phyloP scores from a whole-genome alignment of 768 basidiomycete genomes.

The Termitomyces sp. region DNA sequence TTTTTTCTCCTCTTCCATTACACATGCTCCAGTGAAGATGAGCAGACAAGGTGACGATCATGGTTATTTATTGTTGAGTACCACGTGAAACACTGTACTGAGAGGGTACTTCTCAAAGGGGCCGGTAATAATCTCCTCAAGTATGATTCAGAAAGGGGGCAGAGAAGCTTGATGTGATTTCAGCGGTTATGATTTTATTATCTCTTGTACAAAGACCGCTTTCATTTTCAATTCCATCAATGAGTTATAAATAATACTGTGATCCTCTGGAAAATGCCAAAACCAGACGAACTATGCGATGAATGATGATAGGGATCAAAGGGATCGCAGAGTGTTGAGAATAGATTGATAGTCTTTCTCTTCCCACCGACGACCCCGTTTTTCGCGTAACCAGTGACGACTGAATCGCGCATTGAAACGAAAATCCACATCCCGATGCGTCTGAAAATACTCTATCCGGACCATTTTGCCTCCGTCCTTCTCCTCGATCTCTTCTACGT shows the following conservation, averaged over 20 bases:
- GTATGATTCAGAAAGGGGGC: too few relatives aligned
- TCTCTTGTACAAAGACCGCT: too few relatives aligned
- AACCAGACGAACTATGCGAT: neutral
- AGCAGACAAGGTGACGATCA: too few relatives aligned
- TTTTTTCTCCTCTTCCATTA: too few relatives aligned
- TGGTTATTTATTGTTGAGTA: too few relatives aligned
- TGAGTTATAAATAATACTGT: neutral
- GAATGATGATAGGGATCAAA: conserved; percentile 15
- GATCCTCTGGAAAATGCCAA: neutral
- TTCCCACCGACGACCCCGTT: conserved; percentile 29
- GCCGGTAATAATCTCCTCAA: too few relatives aligned
- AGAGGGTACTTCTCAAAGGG: too few relatives aligned
- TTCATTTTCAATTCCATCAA: neutral
- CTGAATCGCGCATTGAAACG: conserved; percentile 29
- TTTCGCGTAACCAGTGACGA: conserved; percentile 33
- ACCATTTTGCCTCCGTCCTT: conserved; percentile 11
- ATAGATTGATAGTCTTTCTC: conserved; percentile 29
- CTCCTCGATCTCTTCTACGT: conserved; percentile 13
- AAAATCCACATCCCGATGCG: conserved; percentile 10
- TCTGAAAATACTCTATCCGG: conserved; percentile 13
- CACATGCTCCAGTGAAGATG: too few relatives aligned
- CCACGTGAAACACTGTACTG: too few relatives aligned
- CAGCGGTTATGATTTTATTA: too few relatives aligned
- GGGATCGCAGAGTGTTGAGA: conserved; percentile 26
- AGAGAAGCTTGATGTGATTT: too few relatives aligned